A percentile compares a stretch with the other conserved stretches of the same genome.
Conservation (phyloP, 2,329 filamentous ascomycete genomes). For the Pseudocercospora macadamiae region DNA sequence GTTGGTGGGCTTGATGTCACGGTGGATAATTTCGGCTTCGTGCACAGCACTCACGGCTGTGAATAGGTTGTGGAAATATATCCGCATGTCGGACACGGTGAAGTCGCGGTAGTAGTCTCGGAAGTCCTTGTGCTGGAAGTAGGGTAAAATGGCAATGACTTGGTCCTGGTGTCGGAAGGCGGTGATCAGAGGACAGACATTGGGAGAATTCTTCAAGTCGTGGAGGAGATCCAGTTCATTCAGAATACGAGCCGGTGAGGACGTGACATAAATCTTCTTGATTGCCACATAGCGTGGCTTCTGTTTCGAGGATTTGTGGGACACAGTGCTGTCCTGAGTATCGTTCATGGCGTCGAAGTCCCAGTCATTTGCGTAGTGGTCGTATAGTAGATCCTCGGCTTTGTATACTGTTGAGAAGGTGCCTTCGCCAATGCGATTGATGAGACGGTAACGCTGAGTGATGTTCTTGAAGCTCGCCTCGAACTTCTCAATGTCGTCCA, state of each 20-base stretch:
- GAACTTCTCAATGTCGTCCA: constrained; percentile 85
- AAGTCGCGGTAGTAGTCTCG: constrained; percentile 91
- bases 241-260: constrained; percentile 86
- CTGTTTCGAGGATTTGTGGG: constrained; percentile 20
- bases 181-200: constrained; percentile 93
- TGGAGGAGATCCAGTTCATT: constrained; percentile 95
- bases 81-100: constrained; percentile 79
- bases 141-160: constrained; percentile 90
- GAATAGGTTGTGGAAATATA: constrained; percentile 89
- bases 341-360: constrained; percentile 63
- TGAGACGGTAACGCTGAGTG: constrained; percentile 79
- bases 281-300: constrained; percentile 79
- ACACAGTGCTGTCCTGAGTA: constrained; percentile 24
- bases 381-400: constrained; percentile 87
- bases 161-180: constrained; percentile 95
- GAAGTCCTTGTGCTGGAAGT: constrained; percentile 95
- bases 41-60: constrained; percentile 84
- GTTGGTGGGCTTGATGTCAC: constrained; percentile 74
- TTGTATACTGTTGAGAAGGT: constrained; percentile 99
- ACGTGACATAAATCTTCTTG: constrained; percentile 99
- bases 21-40: constrained; percentile 78
- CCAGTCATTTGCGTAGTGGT: constrained; percentile 84
- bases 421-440: constrained; percentile 97
- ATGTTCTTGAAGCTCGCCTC: constrained; percentile 83
- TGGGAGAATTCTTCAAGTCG: constrained; percentile 78